These are phyloP conservation scores for Rickenella mellea DNA, from an alignment of 768 basidiomycete species.

Conservation along the genomic window DNA sequence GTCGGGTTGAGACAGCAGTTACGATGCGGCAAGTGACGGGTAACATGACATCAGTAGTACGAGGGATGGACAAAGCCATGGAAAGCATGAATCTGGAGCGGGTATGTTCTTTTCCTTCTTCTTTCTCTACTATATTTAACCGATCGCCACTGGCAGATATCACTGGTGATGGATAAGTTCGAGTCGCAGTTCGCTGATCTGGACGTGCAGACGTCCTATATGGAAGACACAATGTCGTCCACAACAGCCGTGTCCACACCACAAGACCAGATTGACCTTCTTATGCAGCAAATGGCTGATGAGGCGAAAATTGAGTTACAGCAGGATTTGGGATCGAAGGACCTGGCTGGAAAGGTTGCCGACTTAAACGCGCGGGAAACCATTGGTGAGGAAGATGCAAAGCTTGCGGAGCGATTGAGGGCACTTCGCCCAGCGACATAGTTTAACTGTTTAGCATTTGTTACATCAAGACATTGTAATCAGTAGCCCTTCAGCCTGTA, in stretches of 20 bases:
- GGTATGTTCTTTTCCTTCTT: conserved; percentile 36
- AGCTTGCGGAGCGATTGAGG: conserved; percentile 78
- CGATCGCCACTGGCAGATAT: conserved; percentile 56
- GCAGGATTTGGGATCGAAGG: conserved; percentile 73
- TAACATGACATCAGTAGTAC: conserved; percentile 93
- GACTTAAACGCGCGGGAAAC: conserved; percentile 44
- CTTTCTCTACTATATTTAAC: neutral
- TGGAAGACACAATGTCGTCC: conserved; percentile 94
- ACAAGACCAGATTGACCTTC: conserved; percentile 91
- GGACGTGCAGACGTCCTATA: conserved; percentile 95
- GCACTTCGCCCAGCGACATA: conserved; percentile 76
- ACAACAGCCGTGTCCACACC: conserved; percentile 91
- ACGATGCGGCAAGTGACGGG: conserved; percentile 96
- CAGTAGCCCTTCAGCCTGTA: too few relatives aligned
- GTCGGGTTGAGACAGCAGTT: conserved; percentile 94
- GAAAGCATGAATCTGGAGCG: conserved; percentile 97
- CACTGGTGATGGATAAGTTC: conserved; percentile 98
- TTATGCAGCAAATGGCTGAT: conserved; percentile 91
- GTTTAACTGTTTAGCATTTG: too few relatives aligned
- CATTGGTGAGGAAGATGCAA: conserved; percentile 67
- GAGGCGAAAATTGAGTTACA: conserved; percentile 93
- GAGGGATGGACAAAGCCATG: conserved; percentile 99
- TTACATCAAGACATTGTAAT: too few relatives aligned
- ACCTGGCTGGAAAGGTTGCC: conserved; percentile 43
- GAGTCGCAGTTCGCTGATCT: conserved; percentile 93